Base-by-base conservation (phyloP, 2,329 filamentous ascomycete species). In the Cadophora luteo-olivacea region DNA sequence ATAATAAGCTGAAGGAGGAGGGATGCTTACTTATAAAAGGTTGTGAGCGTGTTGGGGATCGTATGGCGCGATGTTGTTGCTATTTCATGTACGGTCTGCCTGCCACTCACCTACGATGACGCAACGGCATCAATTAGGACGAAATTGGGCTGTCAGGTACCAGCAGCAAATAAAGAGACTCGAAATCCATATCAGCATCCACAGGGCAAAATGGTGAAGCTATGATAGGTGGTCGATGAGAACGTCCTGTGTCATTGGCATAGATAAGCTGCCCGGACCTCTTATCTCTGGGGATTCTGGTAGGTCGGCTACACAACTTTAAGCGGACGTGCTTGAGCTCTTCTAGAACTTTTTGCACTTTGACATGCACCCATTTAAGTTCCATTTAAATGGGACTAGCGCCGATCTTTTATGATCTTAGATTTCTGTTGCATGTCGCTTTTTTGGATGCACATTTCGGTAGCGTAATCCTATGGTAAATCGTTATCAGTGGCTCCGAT, bases 341-440 rank as follows among this genome's bases (percentile, higher is more conserved):
- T 61, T 61, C 57, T 61, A 61, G 57, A 61, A 32, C 57, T 61
- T 61, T 63, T 51, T 63, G 61, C 61, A 63, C 61, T 63, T 63
- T 63, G 61, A 63, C 45, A 49, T 62, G 61, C 48, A 63, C 14
- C 45, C 19, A 16, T 52, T 25, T 22, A 24, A 45, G 22, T 48
- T 22, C 22, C 24, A 29, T 61, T 48, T 32, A 19, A 45, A n/a
- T 36, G 24, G 12, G 45, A 9, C 61, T 63, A 24, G 61, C 29
- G 48, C 14, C 48, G 61, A 52, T 36, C 29, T 51, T 16, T 36
- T 24, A 12, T 14, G 24, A 19, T 25, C 7, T 11, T 22, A 19
- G 38, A 29, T 32, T 68, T 73, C 70, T 72, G 72, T 72, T 73
- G 72, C 72, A 73, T 41, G 65, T 72, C 72, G 70, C 69, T 19